Evolutionary conservation across 2,329 filamentous ascomycete species (phyloP).

Genomic region (Penicillium corylophilum): DNA sequence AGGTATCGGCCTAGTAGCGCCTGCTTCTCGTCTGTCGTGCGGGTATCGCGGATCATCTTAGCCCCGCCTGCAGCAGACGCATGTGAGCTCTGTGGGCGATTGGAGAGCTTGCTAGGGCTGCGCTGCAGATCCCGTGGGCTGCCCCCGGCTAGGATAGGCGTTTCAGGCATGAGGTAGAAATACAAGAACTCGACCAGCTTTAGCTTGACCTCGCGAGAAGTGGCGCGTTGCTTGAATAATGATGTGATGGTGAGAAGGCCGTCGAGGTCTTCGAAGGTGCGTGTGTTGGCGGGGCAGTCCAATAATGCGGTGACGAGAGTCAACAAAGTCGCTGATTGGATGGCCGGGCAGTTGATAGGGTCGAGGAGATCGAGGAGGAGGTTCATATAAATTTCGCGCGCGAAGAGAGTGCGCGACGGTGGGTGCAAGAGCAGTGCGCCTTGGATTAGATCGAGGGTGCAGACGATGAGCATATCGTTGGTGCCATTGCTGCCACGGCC

Average conservation of each 20-base stretch:
- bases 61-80: conserved; percentile 24
- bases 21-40: conserved; percentile 79
- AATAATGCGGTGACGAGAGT: conserved; percentile 87
- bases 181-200: conserved; percentile 97
- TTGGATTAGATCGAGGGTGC: conserved; percentile 84
- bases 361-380: conserved; percentile 92
- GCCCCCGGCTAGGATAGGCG: conserved; percentile 48
- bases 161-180: conserved; percentile 97
- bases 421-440: conserved; percentile 86
- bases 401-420: conserved; percentile 82
- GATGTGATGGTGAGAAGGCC: conserved; percentile 88
- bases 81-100: conserved; percentile 47
- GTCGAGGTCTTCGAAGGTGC: conserved; percentile 88
- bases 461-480: conserved; percentile 85
- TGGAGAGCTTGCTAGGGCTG: conserved; percentile 66
- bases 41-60: conserved; percentile 46
- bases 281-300: conserved; percentile 81
- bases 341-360: conserved; percentile 83
- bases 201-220: conserved; percentile 84
- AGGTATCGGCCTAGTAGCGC: conserved; percentile 72
- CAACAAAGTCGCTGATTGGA: conserved; percentile 86
- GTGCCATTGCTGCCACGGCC: conserved; percentile 77
- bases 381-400: conserved; percentile 92
- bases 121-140: conserved; percentile 57
- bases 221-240: conserved; percentile 85